A percentile compares a stretch with the other conserved stretches of the same genome.
phyloP scores from a whole-genome alignment of 176 grass and related monocot species.

The Zoysia pacifica region DNA sequence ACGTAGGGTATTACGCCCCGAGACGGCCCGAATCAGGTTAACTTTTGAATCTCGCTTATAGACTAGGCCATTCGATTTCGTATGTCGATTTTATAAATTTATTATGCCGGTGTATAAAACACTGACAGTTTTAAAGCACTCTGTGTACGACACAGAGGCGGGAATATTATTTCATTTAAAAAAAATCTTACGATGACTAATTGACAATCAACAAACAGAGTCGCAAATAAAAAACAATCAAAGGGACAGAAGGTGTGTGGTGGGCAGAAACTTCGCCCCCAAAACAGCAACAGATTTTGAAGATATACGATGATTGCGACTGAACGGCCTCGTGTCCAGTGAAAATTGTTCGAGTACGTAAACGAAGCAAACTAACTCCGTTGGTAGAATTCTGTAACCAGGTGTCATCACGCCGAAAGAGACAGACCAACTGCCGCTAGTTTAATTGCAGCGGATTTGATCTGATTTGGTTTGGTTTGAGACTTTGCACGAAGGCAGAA shows the following conservation, averaged over 20 bases:
- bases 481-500: background rate
- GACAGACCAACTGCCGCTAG: background rate
- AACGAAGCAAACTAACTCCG: background rate
- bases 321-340: conserved; percentile 1
- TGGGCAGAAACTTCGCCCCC: background rate
- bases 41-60: no score
- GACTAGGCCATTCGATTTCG: no score
- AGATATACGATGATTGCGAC: background rate
- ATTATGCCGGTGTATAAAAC: no score
- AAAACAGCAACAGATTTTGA: background rate
- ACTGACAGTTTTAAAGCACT: no score
- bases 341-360: background rate
- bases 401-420: conserved; percentile 14
- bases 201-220: no score
- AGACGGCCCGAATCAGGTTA: no score
- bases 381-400: background rate
- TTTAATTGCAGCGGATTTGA: background rate
- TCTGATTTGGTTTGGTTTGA: no score
- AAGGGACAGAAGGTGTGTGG: background rate
- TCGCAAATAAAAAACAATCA: background rate
- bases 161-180: no score
- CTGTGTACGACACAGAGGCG: no score
- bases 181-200: no score
- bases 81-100: no score
- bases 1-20: no score